Evolutionary conservation across 2,329 filamentous ascomycete species (phyloP).

Genomic region (Clarireedia sp.): DNA sequence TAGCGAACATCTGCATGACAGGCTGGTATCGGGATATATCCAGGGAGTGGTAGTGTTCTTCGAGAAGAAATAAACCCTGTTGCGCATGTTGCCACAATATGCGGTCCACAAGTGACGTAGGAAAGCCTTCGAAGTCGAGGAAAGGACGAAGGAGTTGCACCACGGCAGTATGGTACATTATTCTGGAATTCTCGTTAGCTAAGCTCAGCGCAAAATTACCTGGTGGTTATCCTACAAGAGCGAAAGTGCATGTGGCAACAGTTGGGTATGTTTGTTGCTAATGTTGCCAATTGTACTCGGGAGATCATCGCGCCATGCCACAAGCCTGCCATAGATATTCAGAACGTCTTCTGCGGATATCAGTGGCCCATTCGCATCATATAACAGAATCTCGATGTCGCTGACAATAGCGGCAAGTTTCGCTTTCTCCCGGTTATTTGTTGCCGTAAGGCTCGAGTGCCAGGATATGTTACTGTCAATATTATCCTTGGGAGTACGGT

Average conservation of each 20-base stretch:
- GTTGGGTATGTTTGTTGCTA: constrained; percentile 16
- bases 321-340: constrained; percentile 23
- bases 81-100: constrained; percentile 28
- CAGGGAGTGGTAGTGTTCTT: constrained; percentile 22
- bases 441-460: constrained; percentile 17
- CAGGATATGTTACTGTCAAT: constrained; percentile 18
- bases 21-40: constrained; percentile 29
- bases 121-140: constrained; percentile 24
- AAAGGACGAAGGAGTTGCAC: constrained; percentile 28
- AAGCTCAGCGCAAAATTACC: background rate
- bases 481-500: constrained; percentile 17
- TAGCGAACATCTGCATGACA: constrained; percentile 29
- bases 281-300: constrained; percentile 21
- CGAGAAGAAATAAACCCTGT: constrained; percentile 27
- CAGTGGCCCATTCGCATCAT: constrained; percentile 10
- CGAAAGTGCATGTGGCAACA: constrained; percentile 28
- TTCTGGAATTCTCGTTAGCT: constrained; percentile 21
- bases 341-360: constrained; percentile 21
- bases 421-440: constrained; percentile 27
- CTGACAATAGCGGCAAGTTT: constrained; percentile 25
- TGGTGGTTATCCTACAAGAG: constrained; percentile 26
- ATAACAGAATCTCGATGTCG: constrained; percentile 23
- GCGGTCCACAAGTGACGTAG: constrained; percentile 20
- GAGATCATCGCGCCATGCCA: constrained; percentile 25
- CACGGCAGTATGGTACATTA: constrained; percentile 26